Evolutionary conservation across 805 yeast genomes (phyloP).

Genomic region (Yamadazyma paraphyllophila): DNA sequence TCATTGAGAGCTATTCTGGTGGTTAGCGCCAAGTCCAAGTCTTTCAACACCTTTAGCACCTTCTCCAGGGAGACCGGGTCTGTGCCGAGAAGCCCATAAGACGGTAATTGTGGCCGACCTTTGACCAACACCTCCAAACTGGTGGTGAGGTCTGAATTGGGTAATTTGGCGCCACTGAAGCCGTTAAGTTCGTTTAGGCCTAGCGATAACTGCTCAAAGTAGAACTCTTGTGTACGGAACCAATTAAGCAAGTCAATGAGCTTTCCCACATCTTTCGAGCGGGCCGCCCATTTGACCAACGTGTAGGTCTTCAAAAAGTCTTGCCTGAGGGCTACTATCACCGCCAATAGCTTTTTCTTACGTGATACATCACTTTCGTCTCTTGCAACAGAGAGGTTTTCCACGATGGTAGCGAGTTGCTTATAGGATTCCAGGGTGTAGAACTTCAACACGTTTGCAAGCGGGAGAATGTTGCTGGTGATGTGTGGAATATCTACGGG

Average conservation of each 20-base stretch:
- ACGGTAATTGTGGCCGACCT: slow-evolving; percentile 74
- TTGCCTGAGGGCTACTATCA: slow-evolving; percentile 71
- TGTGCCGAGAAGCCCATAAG: slow-evolving; percentile 54
- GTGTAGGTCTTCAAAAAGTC: slow-evolving; percentile 85
- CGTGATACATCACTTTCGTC: slow-evolving; percentile 56
- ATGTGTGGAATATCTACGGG: slow-evolving; percentile 60
- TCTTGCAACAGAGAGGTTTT: slow-evolving; percentile 50
- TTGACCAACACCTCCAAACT: slow-evolving; percentile 79
- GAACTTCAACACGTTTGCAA: slow-evolving; percentile 56
- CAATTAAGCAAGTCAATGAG: slow-evolving; percentile 86
- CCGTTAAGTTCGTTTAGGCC: slow-evolving; percentile 67
- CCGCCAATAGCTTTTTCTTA: slow-evolving; percentile 65
- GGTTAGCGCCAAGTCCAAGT: slow-evolving; percentile 70
- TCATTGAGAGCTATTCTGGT: slow-evolving; percentile 69
- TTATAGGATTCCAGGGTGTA: slow-evolving; percentile 61
- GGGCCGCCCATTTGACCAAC: slow-evolving; percentile 82
- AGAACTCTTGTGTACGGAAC: slow-evolving; percentile 76
- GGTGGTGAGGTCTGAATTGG: slow-evolving; percentile 86
- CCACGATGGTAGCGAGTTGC: slow-evolving; percentile 59
- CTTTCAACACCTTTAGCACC: slow-evolving; percentile 58
- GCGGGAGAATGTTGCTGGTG: slow-evolving; percentile 64
- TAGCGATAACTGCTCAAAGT: slow-evolving; percentile 58
- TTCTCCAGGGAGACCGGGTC: slow-evolving; percentile 51
- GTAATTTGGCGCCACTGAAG: slow-evolving; percentile 85
- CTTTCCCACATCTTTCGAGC: slow-evolving; percentile 64